Conservation (phyloP, 179 eudicot genomes). For the Spinacia oleracea region DNA sequence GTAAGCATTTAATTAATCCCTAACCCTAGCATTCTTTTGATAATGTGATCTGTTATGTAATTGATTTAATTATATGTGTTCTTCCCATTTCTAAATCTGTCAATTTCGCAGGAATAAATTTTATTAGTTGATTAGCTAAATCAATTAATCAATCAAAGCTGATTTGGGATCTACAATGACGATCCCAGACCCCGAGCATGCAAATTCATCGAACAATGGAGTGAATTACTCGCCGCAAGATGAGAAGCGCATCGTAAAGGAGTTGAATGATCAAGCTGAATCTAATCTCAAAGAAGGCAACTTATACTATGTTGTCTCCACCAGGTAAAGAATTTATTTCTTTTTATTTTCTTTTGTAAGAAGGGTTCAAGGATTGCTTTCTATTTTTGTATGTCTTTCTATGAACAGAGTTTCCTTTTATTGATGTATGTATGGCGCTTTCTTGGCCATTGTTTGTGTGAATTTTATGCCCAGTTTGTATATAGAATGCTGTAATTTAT, state of each 20-base stretch:
- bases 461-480: background rate
- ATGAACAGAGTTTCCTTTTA: background rate
- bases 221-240: constrained; percentile 51
- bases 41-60: background rate
- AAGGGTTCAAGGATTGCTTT: no score
- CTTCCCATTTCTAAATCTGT: background rate
- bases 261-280: constrained; percentile 54
- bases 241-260: constrained; percentile 53
- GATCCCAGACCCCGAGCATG: constrained; percentile 48
- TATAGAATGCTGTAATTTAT: background rate
- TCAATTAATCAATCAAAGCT: background rate
- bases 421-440: background rate
- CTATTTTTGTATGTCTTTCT: background rate
- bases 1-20: background rate
- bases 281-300: constrained; percentile 63
- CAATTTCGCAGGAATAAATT: background rate
- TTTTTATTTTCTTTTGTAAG: background rate
- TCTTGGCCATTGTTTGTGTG: background rate
- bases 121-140: background rate
- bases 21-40: background rate
- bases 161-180: constrained; percentile 45
- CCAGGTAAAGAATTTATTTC: constrained; percentile 35
- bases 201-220: constrained; percentile 47
- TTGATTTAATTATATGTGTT: background rate
- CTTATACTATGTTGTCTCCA: constrained; percentile 62